Evolutionary conservation across 352 stramenopile genomes (phyloP), one percentile per base, ranked within the genome.

Genomic region (Phytophthora citrophthora): DNA sequence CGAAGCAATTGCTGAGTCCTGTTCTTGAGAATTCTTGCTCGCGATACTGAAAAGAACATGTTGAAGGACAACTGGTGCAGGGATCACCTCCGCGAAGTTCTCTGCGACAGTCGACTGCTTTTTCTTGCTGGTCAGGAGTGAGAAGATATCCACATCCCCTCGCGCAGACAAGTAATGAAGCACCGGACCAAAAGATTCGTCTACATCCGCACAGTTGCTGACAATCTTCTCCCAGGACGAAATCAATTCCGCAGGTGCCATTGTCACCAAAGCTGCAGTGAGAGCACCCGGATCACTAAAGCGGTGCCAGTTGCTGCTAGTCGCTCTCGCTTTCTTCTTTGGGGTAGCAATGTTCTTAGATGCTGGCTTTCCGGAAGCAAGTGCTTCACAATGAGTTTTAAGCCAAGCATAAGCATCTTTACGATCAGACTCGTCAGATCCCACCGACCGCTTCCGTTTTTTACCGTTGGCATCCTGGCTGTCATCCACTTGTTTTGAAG

Each of bases 131-230:
- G 15, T 27, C 23, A 74, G 18, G 3, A 86, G 36, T 3, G 61
- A 63, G 8, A 82, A 8, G n/a, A 90, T 61, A 57, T 86, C 73
- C 11, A 81, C 50, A 13, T 85, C 66, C 48, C 70, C 73, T 31
- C 65, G 74, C 12, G 68, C 66, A 15, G 62, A 69, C n/a, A 93
- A 44, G 59, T 87, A 93, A 26, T 90, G 72, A 26, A 84, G 55
- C 12, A 89, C 55, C 23, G 64, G 70, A 0, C 57, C 57, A n/a
- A 74, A 80, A 0, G 76, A 70, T 6, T 77, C 69, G 0, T 26
- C 67, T 32, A 80, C 44, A 5, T 70, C 53, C 1, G 62, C n/a
- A 26, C 66, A 72, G 40, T 86, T 79, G 15, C 26, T 62, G 24
- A 69, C 56, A 50, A 86, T 79, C 13, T 70, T 47, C 36, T 78